phyloP scores from a whole-genome alignment of 1,284 basidiomycete genomes.

The Pisolithus thermaeus region DNA sequence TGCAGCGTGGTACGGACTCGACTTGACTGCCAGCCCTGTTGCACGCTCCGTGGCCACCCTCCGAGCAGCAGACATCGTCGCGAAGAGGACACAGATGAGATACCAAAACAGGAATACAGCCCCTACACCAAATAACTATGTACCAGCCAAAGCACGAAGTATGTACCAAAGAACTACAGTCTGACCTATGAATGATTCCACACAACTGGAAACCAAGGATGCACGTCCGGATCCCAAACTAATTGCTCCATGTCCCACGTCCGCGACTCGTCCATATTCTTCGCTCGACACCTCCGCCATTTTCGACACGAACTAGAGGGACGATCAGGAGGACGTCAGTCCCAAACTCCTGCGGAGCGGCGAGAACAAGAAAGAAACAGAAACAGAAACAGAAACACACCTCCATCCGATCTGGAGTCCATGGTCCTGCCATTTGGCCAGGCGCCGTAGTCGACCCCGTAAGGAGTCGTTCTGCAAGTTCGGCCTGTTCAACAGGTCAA shows the following conservation, averaged over 20 bases:
- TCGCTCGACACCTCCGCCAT: constrained; percentile 22
- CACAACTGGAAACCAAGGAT: constrained; percentile 40
- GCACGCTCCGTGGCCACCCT: constrained; percentile 10
- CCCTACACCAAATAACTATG: too few relatives aligned
- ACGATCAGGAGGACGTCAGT: background rate
- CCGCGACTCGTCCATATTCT: constrained; percentile 18
- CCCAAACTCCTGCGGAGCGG: background rate
- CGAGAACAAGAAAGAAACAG: background rate
- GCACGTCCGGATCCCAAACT: constrained; percentile 36
- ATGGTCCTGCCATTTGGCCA: constrained; percentile 33
- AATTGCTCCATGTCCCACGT: constrained; percentile 28
- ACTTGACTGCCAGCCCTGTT: too few relatives aligned
- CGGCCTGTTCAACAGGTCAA: constrained; percentile 33
- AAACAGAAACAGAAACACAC: constrained; percentile 9
- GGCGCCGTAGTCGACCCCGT: constrained; percentile 22
- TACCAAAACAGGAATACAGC: background rate
- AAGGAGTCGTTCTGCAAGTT: constrained; percentile 37
- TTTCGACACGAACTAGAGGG: constrained; percentile 22
- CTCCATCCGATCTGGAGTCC: constrained; percentile 32
- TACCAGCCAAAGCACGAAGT: too few relatives aligned
- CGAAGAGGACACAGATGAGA: background rate
- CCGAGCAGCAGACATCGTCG: constrained; percentile 16
- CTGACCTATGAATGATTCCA: too few relatives aligned
- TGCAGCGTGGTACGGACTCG: constrained; percentile 38
- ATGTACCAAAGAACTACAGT: too few relatives aligned